Percentiles rank a stretch among this genome's conserved stretches.
These are phyloP conservation scores for Arctium minus DNA, from an alignment of 129 eudicot species.

Conservation along the genomic window DNA sequence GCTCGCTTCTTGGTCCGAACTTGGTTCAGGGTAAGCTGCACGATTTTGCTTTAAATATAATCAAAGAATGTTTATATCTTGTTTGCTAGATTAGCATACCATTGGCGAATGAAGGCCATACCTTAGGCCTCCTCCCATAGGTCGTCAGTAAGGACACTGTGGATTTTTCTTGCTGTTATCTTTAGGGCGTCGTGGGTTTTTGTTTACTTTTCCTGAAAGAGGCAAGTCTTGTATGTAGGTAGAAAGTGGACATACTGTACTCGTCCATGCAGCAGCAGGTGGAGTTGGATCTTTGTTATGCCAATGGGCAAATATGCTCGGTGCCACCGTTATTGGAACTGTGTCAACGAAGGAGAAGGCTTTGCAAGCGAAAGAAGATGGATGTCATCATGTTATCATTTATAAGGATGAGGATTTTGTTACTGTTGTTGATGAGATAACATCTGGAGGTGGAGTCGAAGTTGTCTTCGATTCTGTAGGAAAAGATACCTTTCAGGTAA, in stretches of 20 bases:
- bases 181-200: not conserved
- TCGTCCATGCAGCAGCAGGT: constrained; percentile 84
- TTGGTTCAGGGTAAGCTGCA: constrained; percentile 45
- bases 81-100: not conserved
- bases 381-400: constrained; percentile 68
- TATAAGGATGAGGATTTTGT: constrained; percentile 77
- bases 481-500: constrained; percentile 77
- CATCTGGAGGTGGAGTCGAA: constrained; percentile 72
- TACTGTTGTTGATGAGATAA: constrained; percentile 63
- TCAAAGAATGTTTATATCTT: not conserved
- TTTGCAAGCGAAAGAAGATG: constrained; percentile 77
- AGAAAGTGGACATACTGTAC: constrained; percentile 65
- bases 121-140: not conserved
- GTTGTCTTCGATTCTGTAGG: constrained; percentile 91
- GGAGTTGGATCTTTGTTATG: constrained; percentile 75
- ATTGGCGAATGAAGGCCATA: not conserved
- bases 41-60: not conserved
- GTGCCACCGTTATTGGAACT: constrained; percentile 78
- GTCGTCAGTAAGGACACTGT: not conserved
- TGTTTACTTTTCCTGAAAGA: not conserved
- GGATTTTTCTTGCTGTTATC: not conserved
- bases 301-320: constrained; percentile 79
- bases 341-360: constrained; percentile 78
- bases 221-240: constrained; percentile 36
- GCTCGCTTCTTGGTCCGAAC: constrained; percentile 47